phyloP scores from a whole-genome alignment of 345 rosid genomes.

The Acer yangbiense region DNA sequence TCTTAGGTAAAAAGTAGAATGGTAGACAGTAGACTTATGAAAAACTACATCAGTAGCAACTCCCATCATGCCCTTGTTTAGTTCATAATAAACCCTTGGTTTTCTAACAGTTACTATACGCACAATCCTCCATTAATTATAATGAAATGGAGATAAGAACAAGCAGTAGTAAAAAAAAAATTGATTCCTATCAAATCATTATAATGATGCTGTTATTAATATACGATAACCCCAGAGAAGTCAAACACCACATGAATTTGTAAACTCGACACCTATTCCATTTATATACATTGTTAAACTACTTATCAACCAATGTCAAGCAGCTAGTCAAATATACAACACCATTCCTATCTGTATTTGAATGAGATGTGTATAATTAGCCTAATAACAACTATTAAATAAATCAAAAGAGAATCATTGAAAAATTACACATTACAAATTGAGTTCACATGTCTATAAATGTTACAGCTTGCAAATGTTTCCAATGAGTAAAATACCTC shows the following conservation, averaged over 20 bases:
- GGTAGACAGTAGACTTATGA: not conserved
- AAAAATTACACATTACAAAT: not conserved
- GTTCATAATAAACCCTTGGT: not conserved
- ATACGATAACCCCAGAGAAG: not conserved
- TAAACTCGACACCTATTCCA: not conserved
- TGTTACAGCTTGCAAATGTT: conserved; percentile 1
- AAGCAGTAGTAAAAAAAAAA: not conserved
- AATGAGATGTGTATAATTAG: not conserved
- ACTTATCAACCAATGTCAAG: too few species aligned
- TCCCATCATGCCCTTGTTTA: not conserved
- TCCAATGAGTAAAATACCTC: conserved; percentile 60
- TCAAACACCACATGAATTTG: too few species aligned
- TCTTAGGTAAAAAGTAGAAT: too few species aligned
- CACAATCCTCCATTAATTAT: not conserved
- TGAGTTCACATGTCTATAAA: not conserved
- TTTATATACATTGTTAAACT: not conserved
- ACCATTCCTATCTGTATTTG: too few species aligned
- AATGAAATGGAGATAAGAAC: not conserved
- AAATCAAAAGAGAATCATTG: not conserved
- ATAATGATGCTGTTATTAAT: not conserved
- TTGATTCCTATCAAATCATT: not conserved
- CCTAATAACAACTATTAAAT: not conserved
- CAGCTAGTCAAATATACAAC: too few species aligned
- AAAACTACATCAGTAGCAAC: not conserved
- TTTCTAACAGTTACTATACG: not conserved